These are phyloP conservation scores for Fusarium zealandicum DNA, from an alignment of 2,329 filamentous ascomycete genomes.

Conservation along the genomic window DNA sequence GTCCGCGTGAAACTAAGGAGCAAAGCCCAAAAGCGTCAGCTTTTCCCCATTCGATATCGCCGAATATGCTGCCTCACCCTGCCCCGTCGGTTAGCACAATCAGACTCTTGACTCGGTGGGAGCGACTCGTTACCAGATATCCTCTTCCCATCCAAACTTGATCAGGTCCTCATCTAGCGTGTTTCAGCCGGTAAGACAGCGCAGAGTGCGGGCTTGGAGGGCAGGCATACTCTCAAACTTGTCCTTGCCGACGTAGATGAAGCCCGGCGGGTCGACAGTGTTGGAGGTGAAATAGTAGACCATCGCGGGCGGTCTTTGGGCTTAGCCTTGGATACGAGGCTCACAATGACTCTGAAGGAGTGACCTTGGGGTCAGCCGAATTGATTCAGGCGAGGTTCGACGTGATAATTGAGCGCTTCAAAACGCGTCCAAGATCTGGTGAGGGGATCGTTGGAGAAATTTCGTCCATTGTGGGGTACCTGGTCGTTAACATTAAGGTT, in stretches of 20 bases:
- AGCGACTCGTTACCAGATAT: conserved; percentile 76
- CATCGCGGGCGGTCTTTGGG: conserved; percentile 60
- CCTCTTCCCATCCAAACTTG: conserved; percentile 90
- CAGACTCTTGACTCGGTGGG: too few relatives aligned
- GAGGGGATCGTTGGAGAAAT: conserved; percentile 37
- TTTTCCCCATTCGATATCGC: background rate
- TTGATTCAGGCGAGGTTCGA: background rate
- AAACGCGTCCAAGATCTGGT: conserved; percentile 2
- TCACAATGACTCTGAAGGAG: background rate
- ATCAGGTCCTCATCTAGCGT: conserved; percentile 91
- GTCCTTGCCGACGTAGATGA: conserved; percentile 97
- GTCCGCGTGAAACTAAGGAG: conserved; percentile 88
- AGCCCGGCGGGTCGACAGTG: conserved; percentile 80
- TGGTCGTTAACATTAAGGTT: conserved; percentile 14
- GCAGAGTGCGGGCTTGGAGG: conserved; percentile 9
- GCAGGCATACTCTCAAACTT: conserved; percentile 88
- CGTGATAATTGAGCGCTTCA: background rate
- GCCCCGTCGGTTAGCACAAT: conserved; percentile 14
- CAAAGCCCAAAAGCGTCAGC: background rate
- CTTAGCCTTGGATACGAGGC: background rate
- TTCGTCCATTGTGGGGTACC: conserved; percentile 29
- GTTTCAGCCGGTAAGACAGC: conserved; percentile 27
- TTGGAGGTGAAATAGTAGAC: conserved; percentile 96
- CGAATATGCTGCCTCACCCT: conserved; percentile 31
- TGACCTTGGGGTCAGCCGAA: background rate